These are phyloP conservation scores for Cyberlindnera americana DNA, from an alignment of 805 yeast genomes.

Conservation along the genomic window DNA sequence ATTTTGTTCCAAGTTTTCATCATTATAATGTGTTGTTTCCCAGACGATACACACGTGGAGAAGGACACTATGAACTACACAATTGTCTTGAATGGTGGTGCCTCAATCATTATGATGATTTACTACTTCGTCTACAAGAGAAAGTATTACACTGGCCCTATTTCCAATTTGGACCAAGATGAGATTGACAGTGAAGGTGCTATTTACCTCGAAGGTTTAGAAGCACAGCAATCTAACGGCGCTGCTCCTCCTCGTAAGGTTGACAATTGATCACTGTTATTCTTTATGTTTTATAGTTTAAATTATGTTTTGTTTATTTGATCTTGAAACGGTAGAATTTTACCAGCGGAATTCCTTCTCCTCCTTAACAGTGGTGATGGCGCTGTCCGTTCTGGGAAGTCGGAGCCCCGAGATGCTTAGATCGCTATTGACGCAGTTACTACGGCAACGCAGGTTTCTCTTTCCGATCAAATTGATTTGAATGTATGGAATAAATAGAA, in stretches of 20 bases:
- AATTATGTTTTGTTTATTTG: background rate
- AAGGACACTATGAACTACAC: conserved; percentile 66
- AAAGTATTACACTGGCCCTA: conserved; percentile 56
- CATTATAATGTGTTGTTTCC: conserved; percentile 60
- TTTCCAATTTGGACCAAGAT: conserved; percentile 28
- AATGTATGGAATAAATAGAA: background rate
- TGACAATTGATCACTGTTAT: background rate
- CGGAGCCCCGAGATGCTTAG: background rate
- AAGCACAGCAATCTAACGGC: conserved; percentile 4
- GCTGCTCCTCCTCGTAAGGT: conserved; percentile 8
- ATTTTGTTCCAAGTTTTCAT: conserved; percentile 48
- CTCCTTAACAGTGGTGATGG: no score
- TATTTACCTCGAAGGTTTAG: conserved; percentile 15
- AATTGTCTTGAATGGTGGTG: conserved; percentile 59
- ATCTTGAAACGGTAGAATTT: no score
- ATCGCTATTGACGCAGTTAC: no score
- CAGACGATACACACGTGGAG: conserved; percentile 36
- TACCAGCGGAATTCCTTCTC: background rate
- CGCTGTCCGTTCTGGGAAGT: conserved; percentile 1
- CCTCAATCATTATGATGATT: conserved; percentile 50
- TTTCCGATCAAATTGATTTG: no score
- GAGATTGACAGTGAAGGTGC: conserved; percentile 22
- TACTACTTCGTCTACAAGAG: conserved; percentile 53
- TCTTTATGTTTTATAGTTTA: background rate
- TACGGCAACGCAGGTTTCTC: background rate